A percentile compares a stretch with the other conserved stretches of the same genome.
Conservation (phyloP, 768 basidiomycete genomes). For the Tylopilus felleus region DNA sequence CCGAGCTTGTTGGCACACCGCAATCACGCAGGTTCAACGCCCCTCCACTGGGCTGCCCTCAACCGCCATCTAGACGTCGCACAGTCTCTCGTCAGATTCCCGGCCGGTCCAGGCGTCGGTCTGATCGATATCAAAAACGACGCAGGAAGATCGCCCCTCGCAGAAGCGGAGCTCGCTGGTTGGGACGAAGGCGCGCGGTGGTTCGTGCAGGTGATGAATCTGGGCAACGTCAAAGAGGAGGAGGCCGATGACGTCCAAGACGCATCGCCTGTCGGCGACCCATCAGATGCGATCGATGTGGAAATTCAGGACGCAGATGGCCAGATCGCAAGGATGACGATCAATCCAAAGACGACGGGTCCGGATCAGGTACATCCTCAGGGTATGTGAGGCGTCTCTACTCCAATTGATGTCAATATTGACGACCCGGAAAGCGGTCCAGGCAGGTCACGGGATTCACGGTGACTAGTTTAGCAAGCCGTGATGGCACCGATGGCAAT, state of each 20-base stretch:
- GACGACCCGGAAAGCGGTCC: not conserved
- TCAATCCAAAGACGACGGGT: conserved; percentile 19
- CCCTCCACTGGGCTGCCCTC: conserved; percentile 89
- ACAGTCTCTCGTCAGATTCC: conserved; percentile 55
- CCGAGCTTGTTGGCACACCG: conserved; percentile 54
- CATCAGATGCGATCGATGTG: conserved; percentile 51
- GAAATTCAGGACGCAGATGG: conserved; percentile 74
- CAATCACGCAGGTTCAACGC: conserved; percentile 75
- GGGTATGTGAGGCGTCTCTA: not conserved
- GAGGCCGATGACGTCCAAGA: conserved; percentile 27
- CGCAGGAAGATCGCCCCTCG: conserved; percentile 73
- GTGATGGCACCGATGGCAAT: not conserved
- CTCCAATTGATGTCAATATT: not conserved
- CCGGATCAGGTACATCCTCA: not conserved
- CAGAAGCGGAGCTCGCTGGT: conserved; percentile 73
- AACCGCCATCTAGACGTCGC: conserved; percentile 71
- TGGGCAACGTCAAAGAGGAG: conserved; percentile 48
- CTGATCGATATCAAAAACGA: conserved; percentile 75
- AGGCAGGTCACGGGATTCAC: not conserved
- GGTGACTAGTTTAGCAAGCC: not conserved
- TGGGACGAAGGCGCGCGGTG: conserved; percentile 85
- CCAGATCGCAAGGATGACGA: conserved; percentile 60
- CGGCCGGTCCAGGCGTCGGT: conserved; percentile 56
- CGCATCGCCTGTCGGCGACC: conserved; percentile 23
- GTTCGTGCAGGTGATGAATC: conserved; percentile 78